Evolutionary conservation across 371 early-diverging fungal species (phyloP), one percentile per base, ranked within the genome.

Genomic region (Saksenaea oblongispora): DNA sequence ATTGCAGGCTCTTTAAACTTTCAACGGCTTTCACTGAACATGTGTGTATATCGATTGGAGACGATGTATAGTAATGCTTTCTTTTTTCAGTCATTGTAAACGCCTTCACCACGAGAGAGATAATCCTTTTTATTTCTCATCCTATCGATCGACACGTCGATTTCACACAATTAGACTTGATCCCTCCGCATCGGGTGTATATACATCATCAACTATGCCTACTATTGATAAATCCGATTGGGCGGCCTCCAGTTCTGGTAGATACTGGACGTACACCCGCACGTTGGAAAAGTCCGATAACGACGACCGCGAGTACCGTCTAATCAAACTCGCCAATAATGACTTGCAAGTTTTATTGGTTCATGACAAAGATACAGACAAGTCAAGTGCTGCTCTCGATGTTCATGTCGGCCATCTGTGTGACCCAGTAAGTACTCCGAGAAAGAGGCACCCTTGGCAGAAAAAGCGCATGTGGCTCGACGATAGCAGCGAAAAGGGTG

Each of bases 371-470:
- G 77, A 80, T 8, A 90, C 93, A 7, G 95, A 96, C 79, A 95
- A 95, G 74, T 86, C 96, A 4, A 87, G 93, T 42, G 97, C 97
- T 14, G 91, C 98, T 0, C 61, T 97, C 36, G 94, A 94, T 74
- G 96, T 98, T 22, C 92, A 92, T 72, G 96, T 98, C 11, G 99
- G 99, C n/a, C 90, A 88, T 64, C 70, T 92, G 36, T 84, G 84
- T 39, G 93, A 93, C 67, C 93, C 93, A n/a, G 86, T 85, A 78
- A 80, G 80, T 68, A 14, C 8, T 17, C n/a, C 13, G n/a, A 60
- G 55, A 56, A 27, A 58, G 60, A 37, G 24, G 14, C 56, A 26
- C 15, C 10, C 55, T 26, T 54, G 27, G 28, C 3, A 14, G 54
- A n/a, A 18, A 17, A 31, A 42, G 24, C 24, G 18, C 55, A 34